A percentile compares a stretch with the other conserved stretches of the same genome.
Evolutionary conservation across 768 basidiomycete species (phyloP).

Genomic region (Dendrothele bispora): DNA sequence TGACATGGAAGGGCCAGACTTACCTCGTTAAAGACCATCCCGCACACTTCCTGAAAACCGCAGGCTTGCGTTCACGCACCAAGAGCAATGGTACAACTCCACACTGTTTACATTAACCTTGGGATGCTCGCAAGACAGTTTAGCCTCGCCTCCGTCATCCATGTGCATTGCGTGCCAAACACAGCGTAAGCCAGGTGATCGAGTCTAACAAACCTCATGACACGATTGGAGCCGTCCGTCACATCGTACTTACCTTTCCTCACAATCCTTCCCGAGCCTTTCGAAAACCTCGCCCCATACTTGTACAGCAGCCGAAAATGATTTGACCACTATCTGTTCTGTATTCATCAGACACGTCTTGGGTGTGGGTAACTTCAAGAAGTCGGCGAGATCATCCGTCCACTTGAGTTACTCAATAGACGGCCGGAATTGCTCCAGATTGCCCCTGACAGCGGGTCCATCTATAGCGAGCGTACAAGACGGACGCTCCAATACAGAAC

Average conservation of each 20-base stretch:
- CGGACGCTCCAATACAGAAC: constrained; percentile 60
- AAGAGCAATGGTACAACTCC: constrained; percentile 59
- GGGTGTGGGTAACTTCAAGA: constrained; percentile 46
- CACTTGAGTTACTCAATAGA: constrained; percentile 44
- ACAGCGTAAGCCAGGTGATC: constrained; percentile 59
- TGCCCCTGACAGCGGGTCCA: constrained; percentile 30
- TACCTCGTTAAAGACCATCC: constrained; percentile 44
- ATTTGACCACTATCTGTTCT: constrained; percentile 48
- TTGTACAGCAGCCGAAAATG: constrained; percentile 41
- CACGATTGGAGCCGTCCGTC: constrained; percentile 19
- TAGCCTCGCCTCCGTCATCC: constrained; percentile 31
- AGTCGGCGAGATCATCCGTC: constrained; percentile 51
- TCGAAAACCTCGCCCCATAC: constrained; percentile 49
- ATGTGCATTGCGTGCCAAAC: constrained; percentile 51
- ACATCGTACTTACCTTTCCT: constrained; percentile 22
- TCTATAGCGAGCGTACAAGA: constrained; percentile 42
- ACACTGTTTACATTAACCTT: constrained; percentile 49
- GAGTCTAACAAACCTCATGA: constrained; percentile 44
- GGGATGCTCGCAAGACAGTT: constrained; percentile 36
- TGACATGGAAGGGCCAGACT: not conserved
- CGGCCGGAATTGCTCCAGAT: constrained; percentile 12
- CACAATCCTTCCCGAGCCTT: constrained; percentile 28
- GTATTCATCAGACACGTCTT: constrained; percentile 54
- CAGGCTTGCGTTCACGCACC: constrained; percentile 65
- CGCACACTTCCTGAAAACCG: constrained; percentile 51